phyloP scores from a whole-genome alignment of 805 yeast species.

The Wickerhamiella galacta region DNA sequence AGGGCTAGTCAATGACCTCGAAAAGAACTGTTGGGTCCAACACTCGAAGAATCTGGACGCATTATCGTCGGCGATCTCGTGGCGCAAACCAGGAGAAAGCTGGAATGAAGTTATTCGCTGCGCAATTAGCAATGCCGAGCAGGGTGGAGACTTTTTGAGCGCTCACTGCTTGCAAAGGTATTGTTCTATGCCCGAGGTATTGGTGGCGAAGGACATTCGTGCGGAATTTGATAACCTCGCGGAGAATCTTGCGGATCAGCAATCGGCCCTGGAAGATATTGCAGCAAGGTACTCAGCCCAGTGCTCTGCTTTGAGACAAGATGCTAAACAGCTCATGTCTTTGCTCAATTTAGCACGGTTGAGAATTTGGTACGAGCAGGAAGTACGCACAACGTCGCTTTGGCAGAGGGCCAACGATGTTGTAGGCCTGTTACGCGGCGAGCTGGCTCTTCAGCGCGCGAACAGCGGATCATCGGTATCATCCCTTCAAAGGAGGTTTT shows the following conservation, averaged over 20 bases:
- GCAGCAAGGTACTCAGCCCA: no score
- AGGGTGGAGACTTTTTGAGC: conserved; percentile 8
- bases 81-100: no score
- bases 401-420: conserved; percentile 6
- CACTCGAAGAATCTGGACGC: neutral
- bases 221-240: no score
- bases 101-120: neutral
- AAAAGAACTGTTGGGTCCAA: conserved; percentile 4
- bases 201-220: neutral
- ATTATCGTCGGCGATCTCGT: neutral
- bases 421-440: conserved; percentile 3
- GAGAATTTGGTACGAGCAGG: conserved; percentile 15
- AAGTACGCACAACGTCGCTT: conserved; percentile 9
- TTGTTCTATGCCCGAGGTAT: neutral
- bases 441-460: conserved; percentile 10
- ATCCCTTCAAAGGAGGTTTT: conserved; percentile 10
- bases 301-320: neutral
- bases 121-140: conserved; percentile 6
- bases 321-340: neutral
- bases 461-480: conserved; percentile 12
- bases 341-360: conserved; percentile 2
- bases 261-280: neutral
- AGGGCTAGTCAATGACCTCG: conserved; percentile 17
- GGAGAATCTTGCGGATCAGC: no score
- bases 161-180: neutral